Evolutionary conservation across 768 basidiomycete species (phyloP).

Genomic region (Mycena amicta): DNA sequence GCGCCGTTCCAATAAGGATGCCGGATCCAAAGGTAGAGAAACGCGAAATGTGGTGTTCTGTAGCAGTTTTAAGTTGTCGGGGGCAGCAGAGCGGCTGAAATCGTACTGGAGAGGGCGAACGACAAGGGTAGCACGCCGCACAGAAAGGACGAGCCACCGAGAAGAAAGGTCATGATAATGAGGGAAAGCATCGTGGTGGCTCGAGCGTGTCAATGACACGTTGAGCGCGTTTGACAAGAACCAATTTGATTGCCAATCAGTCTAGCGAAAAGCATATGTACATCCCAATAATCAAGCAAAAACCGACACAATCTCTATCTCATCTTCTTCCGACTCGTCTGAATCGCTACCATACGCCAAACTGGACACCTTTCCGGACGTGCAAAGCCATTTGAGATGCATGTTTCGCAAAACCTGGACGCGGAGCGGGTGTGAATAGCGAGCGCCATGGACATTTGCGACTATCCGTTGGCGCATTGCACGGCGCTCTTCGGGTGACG

Average conservation of each 20-base stretch:
- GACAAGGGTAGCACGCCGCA: conserved; percentile 78
- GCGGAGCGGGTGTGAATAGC: conserved; percentile 12
- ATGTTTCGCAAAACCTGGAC: conserved; percentile 19
- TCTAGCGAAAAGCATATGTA: too few species aligned
- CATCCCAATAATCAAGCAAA: too few species aligned
- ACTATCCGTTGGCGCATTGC: conserved; percentile 15
- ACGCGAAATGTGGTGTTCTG: conserved; percentile 18
- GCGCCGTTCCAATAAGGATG: conserved; percentile 83
- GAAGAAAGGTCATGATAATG: conserved; percentile 57
- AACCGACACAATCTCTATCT: background rate
- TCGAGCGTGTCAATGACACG: background rate
- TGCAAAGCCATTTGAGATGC: conserved; percentile 19
- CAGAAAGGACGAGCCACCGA: conserved; percentile 66
- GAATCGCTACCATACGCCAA: background rate
- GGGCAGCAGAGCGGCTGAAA: conserved; percentile 11
- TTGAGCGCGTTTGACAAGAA: too few species aligned
- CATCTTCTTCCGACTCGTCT: background rate
- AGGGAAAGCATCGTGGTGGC: conserved; percentile 30
- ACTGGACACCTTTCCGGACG: background rate
- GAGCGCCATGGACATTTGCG: conserved; percentile 9
- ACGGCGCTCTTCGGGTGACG: conserved; percentile 5
- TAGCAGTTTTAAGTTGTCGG: background rate
- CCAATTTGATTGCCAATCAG: too few species aligned
- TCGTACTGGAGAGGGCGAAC: conserved; percentile 70
- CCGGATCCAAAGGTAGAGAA: conserved; percentile 14